Percentiles rank a stretch among this genome's conserved stretches.
These are phyloP conservation scores for Wallacemonas sp. DNA, from an alignment of 208 protist genomes.

Conservation along the genomic window DNA sequence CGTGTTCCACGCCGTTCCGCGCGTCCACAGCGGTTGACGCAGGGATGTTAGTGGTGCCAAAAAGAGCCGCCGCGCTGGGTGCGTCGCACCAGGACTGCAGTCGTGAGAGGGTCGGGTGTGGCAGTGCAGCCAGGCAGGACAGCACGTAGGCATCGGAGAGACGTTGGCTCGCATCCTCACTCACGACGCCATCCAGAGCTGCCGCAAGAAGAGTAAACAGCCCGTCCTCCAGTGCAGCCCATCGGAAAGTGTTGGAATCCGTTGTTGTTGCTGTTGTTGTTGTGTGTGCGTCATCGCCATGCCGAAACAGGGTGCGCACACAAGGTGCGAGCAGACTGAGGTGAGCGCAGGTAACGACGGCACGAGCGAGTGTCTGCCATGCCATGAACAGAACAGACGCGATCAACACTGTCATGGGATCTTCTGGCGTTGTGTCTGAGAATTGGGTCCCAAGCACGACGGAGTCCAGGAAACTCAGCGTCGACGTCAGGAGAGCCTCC, in stretches of 20 bases:
- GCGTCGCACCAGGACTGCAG: not conserved
- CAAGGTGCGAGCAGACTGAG: conserved; percentile 5
- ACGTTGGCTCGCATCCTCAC: not conserved
- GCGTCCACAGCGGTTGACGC: no score
- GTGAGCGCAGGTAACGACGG: not conserved
- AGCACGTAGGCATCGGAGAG: conserved; percentile 13
- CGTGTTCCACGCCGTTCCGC: no score
- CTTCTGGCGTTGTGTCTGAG: no score
- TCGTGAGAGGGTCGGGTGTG: not conserved
- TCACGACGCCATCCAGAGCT: not conserved
- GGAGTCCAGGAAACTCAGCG: no score
- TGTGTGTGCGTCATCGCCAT: no score
- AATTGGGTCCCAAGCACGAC: no score
- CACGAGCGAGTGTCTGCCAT: not conserved
- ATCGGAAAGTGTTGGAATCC: not conserved
- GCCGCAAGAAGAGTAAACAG: not conserved
- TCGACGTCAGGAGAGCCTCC: not conserved
- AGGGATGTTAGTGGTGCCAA: no score
- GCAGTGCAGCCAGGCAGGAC: not conserved
- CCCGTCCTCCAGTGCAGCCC: not conserved
- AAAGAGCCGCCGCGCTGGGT: no score
- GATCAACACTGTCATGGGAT: not conserved
- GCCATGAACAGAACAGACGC: not conserved
- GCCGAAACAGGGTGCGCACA: not conserved
- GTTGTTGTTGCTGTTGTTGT: not conserved